These are phyloP conservation scores for Saccharomycopsis sp. DNA, from an alignment of 805 yeast genomes.

Conservation along the genomic window DNA sequence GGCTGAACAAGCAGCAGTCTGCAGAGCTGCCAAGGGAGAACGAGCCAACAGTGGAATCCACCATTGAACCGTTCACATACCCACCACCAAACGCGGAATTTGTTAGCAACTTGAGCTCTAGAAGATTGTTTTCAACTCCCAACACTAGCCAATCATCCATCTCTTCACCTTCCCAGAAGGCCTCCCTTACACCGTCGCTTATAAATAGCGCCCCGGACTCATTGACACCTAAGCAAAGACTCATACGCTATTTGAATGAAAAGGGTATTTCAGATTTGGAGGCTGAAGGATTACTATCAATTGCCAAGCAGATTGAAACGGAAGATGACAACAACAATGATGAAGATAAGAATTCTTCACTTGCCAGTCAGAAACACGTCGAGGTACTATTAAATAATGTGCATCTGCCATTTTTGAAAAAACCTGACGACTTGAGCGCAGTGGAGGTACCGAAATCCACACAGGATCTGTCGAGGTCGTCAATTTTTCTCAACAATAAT, in stretches of 20 bases:
- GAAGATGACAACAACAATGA: neutral
- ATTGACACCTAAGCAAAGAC: conserved; percentile 8
- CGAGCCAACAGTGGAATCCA: too few species aligned
- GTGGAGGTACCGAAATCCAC: neutral
- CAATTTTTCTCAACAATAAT: neutral
- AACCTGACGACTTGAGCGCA: neutral
- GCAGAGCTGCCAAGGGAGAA: too few species aligned
- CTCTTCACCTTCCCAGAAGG: neutral
- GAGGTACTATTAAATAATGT: neutral
- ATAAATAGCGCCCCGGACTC: neutral
- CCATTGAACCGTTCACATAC: conserved; percentile 19
- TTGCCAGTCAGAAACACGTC: neutral
- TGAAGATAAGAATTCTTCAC: neutral
- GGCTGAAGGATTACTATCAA: conserved; percentile 19
- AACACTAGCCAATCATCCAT: neutral
- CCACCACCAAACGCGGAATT: conserved; percentile 18
- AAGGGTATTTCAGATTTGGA: conserved; percentile 19
- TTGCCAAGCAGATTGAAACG: conserved; percentile 20
- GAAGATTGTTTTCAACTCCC: neutral
- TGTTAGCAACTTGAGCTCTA: conserved; percentile 15
- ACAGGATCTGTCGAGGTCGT: neutral
- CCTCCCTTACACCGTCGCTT: neutral
- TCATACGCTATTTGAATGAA: conserved; percentile 11
- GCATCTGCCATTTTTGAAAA: neutral
- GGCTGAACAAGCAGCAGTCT: too few species aligned